Base-by-base conservation (phyloP, 179 eudicot species). In the Spinacia oleracea region DNA sequence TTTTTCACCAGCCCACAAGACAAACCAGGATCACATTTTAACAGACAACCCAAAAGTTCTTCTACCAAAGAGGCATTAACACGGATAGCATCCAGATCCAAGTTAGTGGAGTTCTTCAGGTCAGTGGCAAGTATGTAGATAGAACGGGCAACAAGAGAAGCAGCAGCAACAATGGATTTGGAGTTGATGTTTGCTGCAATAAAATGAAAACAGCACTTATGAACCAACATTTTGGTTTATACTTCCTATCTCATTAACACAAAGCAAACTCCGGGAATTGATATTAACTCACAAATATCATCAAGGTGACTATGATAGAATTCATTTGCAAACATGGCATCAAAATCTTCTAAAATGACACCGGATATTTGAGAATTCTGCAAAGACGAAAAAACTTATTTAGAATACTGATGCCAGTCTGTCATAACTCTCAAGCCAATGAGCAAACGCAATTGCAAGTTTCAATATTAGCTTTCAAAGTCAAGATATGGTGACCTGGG, bases 291-390 rank as follows among this genome's bases (percentile, higher is more conserved):
- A 95, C 98, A 72, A 56, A 86, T 79, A 86, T 88, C 94, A 83
- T 96, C 97, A 63, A 92, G 86, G 86, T 93, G 97, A 83, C 99
- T 93, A 74, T 96, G 97, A 86, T 92, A 96, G 82, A 90, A 92
- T 50, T 86, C 72, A 82, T 93, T 96, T 58, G 89, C 78, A 77
- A 92, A 96, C 79, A 25, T 60, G 14, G 85, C 34, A 83, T 96
- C 97, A 82, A 96, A 96, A 74, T 96, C 98, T 87, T 92, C 98
- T 75, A 96, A 81, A 72, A 93, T 88, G 59, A 89, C 60, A 56
- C 99, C 99, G 79, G 99, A 89, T 55, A 87, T 84, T 72, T 84
- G 85, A 78, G 97, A 79, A 70, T 88, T 89, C 98, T 96, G 99
- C 73, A 81, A 77, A 43, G 25, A 20, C 6, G 59, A 78, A n/a